Base-by-base conservation (phyloP, 2,329 filamentous ascomycete species). In the Alternaria ventricosa region DNA sequence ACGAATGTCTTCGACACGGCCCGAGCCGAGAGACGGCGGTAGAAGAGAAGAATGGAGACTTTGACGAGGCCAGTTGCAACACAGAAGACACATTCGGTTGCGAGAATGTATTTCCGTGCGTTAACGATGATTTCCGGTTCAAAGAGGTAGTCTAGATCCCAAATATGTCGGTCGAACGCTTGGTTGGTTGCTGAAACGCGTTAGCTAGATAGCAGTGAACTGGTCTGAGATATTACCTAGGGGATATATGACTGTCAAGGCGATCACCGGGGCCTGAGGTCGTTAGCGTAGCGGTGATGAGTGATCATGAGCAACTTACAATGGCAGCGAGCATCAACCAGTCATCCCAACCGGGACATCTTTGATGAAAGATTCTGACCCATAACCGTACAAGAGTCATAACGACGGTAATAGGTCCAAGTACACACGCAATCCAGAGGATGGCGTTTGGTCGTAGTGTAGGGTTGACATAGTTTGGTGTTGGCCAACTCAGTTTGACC, bases 11-110 rank as follows among this genome's bases (percentile, higher is more conserved):
- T 69, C 6, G 75, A 77, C 3, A 77, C 66, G 3, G 68, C 70
- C 9, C 74, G 71, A 12, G 73, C 60, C 9, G 71, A 73, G 1
- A 78, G 66, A 1, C 75, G 71, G 5, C 74, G 71, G 36, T 75
- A 78, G 59, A 77, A 78, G 3, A 75, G 65, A 4, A 79, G 68
- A 15, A 79, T 78, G 9, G 75, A 78, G 12, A 79, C 69, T 46
- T 79, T 79, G 54, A 78, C 70, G 2, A 78, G 55, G 0, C 76
- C 75, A 2, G 74, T 69, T 5, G 67, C 68, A 5, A 65, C n/a
- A 49, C 74, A 74, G 55, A 78, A 79, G 12, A 70, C 55, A 27
- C 65, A 64, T 45, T 77, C 67, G 7, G 74, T 68, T 6, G 68
- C 66, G n/a, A 79, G 51, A 4, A 76, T 58, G n/a, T 70, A 71